These are phyloP conservation scores for Nematocida ausubeli DNA, from an alignment of 371 early-diverging fungal species.

Conservation along the genomic window DNA sequence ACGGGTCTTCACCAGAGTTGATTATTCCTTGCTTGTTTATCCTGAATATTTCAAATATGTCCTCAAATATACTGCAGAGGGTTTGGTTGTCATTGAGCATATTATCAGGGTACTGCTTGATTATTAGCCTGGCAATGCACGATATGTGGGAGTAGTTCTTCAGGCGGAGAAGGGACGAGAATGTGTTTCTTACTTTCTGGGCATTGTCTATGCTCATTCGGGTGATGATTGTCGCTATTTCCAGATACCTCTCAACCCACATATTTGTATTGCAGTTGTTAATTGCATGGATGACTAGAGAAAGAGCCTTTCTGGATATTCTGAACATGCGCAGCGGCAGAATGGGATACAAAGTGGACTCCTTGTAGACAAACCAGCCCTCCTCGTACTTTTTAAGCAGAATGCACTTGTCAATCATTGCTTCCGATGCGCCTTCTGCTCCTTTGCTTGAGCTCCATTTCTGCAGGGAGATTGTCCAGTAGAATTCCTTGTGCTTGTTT, in stretches of 20 bases:
- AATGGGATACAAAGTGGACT: neutral
- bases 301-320: conserved; percentile 4
- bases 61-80: conserved; percentile 1
- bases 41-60: neutral
- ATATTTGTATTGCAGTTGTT: conserved; percentile 7
- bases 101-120: conserved; percentile 25
- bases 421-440: conserved; percentile 50
- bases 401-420: conserved; percentile 63
- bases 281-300: conserved; percentile 25
- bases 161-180: neutral
- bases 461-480: conserved; percentile 56
- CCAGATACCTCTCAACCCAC: conserved; percentile 42
- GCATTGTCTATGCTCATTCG: conserved; percentile 9
- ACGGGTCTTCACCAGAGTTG: neutral
- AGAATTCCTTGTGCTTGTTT: conserved; percentile 15
- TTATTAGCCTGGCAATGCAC: neutral
- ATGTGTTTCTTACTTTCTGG: conserved; percentile 16
- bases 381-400: conserved; percentile 60
- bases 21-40: conserved; percentile 8
- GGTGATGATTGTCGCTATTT: conserved; percentile 32
- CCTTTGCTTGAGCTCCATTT: conserved; percentile 56
- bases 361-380: conserved; percentile 62
- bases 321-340: conserved; percentile 4
- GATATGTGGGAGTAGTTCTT: conserved; percentile 24
- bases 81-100: conserved; percentile 1